phyloP scores from a whole-genome alignment of 805 yeast genomes.

The Wickerhamomyces bisporus region DNA sequence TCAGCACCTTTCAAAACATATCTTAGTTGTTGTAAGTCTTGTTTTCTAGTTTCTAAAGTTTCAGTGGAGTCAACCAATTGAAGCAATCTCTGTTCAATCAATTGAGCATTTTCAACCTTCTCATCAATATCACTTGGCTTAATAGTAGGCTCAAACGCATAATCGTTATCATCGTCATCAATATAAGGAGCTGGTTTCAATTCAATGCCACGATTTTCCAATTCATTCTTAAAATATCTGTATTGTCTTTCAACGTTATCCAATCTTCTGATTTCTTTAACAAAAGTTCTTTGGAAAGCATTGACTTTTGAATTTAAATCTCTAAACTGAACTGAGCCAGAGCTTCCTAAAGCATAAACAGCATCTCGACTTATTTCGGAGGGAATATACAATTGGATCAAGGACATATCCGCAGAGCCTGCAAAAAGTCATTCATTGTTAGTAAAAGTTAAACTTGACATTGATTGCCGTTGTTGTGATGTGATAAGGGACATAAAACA shows the following conservation, averaged over 20 bases:
- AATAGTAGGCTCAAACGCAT: constrained; percentile 14
- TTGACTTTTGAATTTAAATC: constrained; percentile 81
- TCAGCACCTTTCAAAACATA: constrained; percentile 46
- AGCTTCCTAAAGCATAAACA: constrained; percentile 78
- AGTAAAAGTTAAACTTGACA: constrained; percentile 1
- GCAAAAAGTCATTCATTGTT: constrained; percentile 5
- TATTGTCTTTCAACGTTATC: constrained; percentile 88
- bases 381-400: constrained; percentile 89
- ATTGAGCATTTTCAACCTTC: constrained; percentile 56
- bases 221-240: constrained; percentile 46
- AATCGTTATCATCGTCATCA: constrained; percentile 25
- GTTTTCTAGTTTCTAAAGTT: constrained; percentile 52
- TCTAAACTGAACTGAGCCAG: constrained; percentile 83
- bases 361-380: constrained; percentile 86
- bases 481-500: too few species aligned
- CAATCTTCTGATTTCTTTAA: constrained; percentile 76
- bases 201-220: constrained; percentile 42
- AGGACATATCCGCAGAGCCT: constrained; percentile 95
- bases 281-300: constrained; percentile 87
- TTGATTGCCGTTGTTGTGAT: too few species aligned
- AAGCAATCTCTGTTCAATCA: constrained; percentile 69
- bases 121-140: constrained; percentile 50
- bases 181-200: constrained; percentile 22
- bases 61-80: constrained; percentile 71
- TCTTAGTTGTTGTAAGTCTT: constrained; percentile 60